These are phyloP conservation scores for Melastoma candidum DNA, from an alignment of 441 rosid species.

Conservation along the genomic window DNA sequence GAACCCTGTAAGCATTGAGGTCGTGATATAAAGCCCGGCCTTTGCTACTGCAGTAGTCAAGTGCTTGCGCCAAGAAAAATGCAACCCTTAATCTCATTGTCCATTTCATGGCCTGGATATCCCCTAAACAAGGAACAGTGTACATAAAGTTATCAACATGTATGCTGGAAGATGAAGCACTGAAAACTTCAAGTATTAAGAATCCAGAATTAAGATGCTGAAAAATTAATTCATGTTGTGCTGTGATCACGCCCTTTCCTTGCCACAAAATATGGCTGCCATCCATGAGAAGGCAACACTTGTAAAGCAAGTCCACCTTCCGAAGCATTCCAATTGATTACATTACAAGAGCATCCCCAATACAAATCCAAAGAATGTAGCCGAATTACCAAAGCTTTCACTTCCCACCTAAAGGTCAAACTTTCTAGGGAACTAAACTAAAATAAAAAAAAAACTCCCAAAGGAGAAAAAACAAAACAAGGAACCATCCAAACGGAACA, in stretches of 20 bases:
- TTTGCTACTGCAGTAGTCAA: conserved; percentile 24
- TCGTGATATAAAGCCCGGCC: conserved; percentile 66
- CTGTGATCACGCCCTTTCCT: too few relatives aligned
- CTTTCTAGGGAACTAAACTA: background rate
- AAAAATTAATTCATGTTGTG: too few relatives aligned
- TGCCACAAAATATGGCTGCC: too few relatives aligned
- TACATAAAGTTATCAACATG: background rate
- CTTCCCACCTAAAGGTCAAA: background rate
- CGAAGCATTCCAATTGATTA: too few relatives aligned
- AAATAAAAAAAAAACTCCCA: background rate
- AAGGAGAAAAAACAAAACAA: background rate
- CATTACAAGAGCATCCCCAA: too few relatives aligned
- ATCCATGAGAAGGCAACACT: too few relatives aligned
- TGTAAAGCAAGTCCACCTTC: too few relatives aligned
- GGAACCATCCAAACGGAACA: background rate
- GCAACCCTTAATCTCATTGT: conserved; percentile 19
- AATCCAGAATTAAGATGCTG: too few relatives aligned
- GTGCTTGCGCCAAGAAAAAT: conserved; percentile 16
- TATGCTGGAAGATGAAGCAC: too few relatives aligned
- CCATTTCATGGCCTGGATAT: conserved; percentile 20
- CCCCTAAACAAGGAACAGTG: conserved; percentile 8
- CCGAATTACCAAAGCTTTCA: background rate
- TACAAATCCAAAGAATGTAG: too few relatives aligned
- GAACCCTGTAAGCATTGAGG: conserved; percentile 65
- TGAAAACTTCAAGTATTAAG: too few relatives aligned